phyloP scores from a whole-genome alignment of 1,284 basidiomycete species.

The Laetiporus sulphureus region DNA sequence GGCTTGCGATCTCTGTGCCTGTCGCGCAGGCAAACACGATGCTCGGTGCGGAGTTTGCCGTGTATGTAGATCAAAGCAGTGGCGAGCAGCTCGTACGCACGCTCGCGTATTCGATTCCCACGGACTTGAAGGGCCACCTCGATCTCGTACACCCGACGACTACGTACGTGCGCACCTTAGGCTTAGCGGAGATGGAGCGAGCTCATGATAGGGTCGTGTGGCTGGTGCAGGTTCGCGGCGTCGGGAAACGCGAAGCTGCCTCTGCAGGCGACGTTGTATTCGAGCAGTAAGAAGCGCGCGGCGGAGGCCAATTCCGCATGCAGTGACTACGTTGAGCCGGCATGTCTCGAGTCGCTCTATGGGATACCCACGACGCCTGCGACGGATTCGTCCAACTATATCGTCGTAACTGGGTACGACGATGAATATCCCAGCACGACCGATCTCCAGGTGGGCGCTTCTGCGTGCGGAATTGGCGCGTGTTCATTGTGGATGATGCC shows the following conservation, averaged over 20 bases:
- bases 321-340: conserved; percentile 37
- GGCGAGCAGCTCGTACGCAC: conserved; percentile 29
- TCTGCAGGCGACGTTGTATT: conserved; percentile 19
- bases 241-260: conserved; percentile 6
- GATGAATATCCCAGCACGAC: conserved; percentile 44
- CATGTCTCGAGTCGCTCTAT: conserved; percentile 49
- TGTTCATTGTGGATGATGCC: no score
- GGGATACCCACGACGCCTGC: conserved; percentile 40
- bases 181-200: not conserved
- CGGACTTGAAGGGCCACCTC: conserved; percentile 29
- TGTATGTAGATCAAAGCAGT: conserved; percentile 30
- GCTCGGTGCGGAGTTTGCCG: conserved; percentile 32
- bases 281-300: conserved; percentile 39
- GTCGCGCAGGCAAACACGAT: conserved; percentile 30
- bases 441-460: conserved; percentile 39
- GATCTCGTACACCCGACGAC: conserved; percentile 35
- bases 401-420: conserved; percentile 54
- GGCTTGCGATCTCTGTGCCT: conserved; percentile 14
- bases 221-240: no score
- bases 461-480: no score
- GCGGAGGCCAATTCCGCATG: conserved; percentile 3
- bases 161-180: conserved; percentile 15
- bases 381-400: conserved; percentile 35
- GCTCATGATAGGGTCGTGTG: no score
- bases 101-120: conserved; percentile 36